phyloP scores from a whole-genome alignment of 345 rosid species.

The Boechera divaricarpa region DNA sequence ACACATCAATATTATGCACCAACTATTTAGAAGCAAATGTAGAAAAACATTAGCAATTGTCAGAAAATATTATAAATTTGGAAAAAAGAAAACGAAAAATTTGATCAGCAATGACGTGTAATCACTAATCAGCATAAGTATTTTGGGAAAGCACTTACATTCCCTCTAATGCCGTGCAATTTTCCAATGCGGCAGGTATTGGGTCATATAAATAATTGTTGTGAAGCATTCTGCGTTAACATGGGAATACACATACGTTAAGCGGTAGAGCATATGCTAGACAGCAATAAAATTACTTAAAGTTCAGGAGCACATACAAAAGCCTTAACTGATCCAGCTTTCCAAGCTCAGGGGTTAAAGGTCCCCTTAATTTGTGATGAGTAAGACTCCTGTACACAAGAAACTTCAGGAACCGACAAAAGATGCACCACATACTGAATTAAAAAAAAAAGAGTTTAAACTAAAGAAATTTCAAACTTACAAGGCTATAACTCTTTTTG shows the following conservation, averaged over 20 bases:
- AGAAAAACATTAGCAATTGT: neutral
- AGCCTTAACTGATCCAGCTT: conserved; percentile 70
- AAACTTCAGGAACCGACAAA: conserved; percentile 32
- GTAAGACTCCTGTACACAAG: conserved; percentile 67
- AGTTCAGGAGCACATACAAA: conserved; percentile 62
- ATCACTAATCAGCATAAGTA: neutral
- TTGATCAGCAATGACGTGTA: conserved; percentile 20
- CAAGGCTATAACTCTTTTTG: conserved; percentile 85
- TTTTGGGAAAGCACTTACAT: conserved; percentile 59
- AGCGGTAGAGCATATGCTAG: conserved; percentile 29
- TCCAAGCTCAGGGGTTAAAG: conserved; percentile 84
- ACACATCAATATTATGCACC: conserved; percentile 8
- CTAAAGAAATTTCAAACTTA: conserved; percentile 51
- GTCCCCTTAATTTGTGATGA: conserved; percentile 80
- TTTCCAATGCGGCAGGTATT: conserved; percentile 77
- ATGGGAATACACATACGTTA: conserved; percentile 37
- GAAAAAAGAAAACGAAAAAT: neutral
- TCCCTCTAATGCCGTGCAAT: conserved; percentile 82
- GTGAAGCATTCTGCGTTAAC: conserved; percentile 69
- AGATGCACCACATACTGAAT: conserved; percentile 19
- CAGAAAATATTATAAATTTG: neutral
- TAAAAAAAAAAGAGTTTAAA: neutral
- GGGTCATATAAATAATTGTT: conserved; percentile 80
- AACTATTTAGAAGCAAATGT: conserved; percentile 1
- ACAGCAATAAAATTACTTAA: conserved; percentile 21